These are phyloP conservation scores for Sphagnum magellanicum DNA, from an alignment of 228 moss, liverwort and hornwort species.

Conservation along the genomic window DNA sequence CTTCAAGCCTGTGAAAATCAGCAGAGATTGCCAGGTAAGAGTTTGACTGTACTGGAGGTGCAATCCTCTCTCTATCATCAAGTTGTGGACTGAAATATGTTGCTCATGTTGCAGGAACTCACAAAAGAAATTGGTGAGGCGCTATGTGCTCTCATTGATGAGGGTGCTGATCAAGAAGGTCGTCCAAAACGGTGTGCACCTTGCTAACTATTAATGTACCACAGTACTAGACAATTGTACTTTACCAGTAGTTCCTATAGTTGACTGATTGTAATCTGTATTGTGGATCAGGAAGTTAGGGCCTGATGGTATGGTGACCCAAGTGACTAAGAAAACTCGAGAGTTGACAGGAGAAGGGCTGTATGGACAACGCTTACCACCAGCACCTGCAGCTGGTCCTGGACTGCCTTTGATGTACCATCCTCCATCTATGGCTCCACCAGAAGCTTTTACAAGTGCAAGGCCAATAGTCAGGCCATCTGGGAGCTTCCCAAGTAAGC, in stretches of 20 bases:
- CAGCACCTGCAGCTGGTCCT: slow-evolving; percentile 38
- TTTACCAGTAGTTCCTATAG: too few relatives aligned
- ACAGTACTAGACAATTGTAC: too few relatives aligned
- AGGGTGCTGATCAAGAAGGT: slow-evolving; percentile 88
- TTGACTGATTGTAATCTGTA: too few relatives aligned
- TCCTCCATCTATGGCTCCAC: slow-evolving; percentile 20
- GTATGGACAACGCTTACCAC: slow-evolving; percentile 21
- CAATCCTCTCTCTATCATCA: background rate
- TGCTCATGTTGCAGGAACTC: slow-evolving; percentile 61
- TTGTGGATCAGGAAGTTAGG: slow-evolving; percentile 59
- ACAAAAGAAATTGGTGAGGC: slow-evolving; percentile 91
- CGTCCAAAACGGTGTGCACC: slow-evolving; percentile 74
- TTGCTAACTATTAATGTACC: background rate
- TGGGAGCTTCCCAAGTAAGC: slow-evolving; percentile 37
- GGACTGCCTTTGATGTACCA: slow-evolving; percentile 28
- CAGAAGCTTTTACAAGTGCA: slow-evolving; percentile 29
- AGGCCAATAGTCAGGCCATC: slow-evolving; percentile 35
- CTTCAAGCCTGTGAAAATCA: slow-evolving; percentile 98
- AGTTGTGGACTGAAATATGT: background rate
- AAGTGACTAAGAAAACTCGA: slow-evolving; percentile 56
- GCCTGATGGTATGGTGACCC: slow-evolving; percentile 31
- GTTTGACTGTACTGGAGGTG: background rate
- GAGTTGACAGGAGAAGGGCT: slow-evolving; percentile 40
- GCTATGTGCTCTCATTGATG: slow-evolving; percentile 90
- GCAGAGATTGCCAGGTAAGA: slow-evolving; percentile 95